Evolutionary conservation across 192 early-diverging fungal genomes (phyloP), one percentile per base, ranked within the genome.

Genomic region (Coemansia guatemalensis): DNA sequence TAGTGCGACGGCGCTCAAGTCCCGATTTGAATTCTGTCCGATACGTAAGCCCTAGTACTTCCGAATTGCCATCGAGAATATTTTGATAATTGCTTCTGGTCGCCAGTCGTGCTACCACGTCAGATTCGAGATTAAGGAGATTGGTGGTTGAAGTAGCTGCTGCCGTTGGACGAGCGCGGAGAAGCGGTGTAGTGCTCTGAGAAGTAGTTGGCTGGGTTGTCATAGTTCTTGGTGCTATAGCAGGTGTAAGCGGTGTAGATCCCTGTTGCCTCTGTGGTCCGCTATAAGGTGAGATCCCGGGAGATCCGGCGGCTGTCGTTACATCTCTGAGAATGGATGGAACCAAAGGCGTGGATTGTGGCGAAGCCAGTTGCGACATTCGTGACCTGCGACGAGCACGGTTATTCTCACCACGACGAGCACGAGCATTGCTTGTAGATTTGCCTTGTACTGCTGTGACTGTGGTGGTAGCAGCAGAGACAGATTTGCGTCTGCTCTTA

Each of bases 21-120:
- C 91, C 90, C 6, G 85, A 85, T 32, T 90, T 86, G 27, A 95
- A 84, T 60, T 95, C 88, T 18, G 83, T 73, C 52, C 86, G 83
- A 75, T 91, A 93, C 4, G 77, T 83, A 23, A 95, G 82, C 5
- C 93, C 91, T 5, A 95, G 68, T 2, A 85, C 85, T 86, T 88
- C 88, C n/a, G 89, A 86, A 53, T 93, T 88, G 14, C 94, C 95
- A 60, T 95, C 90, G 29, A 93, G 65, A 2, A 96, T 86, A 60
- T 92, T 92, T 61, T 92, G 91, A 78, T 96, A 96, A 65, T 98
- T 91, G 71, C 86, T 88, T 56, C 87, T 87, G 17, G 86, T 74
- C 21, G 87, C 79, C 51, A 90, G 69, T 8, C 82, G 56, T 0
- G 79, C 65, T 0, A 82, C 84, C 8, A 85, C 85, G 18, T 86